These are phyloP conservation scores for Verticillium zaregamsianum DNA, from an alignment of 2,329 filamentous ascomycete species.

Conservation along the genomic window DNA sequence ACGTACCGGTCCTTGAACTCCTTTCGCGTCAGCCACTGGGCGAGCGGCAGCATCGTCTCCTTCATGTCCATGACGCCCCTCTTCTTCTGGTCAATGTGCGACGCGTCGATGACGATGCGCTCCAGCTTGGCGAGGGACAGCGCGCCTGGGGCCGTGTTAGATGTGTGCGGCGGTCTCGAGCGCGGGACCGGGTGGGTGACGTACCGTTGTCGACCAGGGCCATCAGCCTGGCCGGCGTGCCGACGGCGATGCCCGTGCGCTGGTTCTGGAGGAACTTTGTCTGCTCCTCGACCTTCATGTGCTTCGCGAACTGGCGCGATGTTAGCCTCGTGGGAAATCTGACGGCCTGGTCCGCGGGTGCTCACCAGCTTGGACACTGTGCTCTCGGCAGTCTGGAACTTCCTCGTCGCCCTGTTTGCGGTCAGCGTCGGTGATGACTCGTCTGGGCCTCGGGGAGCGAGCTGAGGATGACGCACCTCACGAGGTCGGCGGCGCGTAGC, in stretches of 20 bases:
- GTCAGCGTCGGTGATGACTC: neutral
- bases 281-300: slow-evolving; percentile 91
- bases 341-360: neutral
- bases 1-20: slow-evolving; percentile 70
- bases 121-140: slow-evolving; percentile 68
- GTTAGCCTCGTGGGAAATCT: neutral
- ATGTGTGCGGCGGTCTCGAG: neutral
- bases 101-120: slow-evolving; percentile 83
- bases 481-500: slow-evolving; percentile 79
- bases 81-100: slow-evolving; percentile 93
- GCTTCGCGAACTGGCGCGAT: slow-evolving; percentile 72
- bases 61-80: slow-evolving; percentile 92
- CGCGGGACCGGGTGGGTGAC: slow-evolving; percentile 16
- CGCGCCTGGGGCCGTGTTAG: slow-evolving; percentile 41
- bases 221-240: slow-evolving; percentile 77
- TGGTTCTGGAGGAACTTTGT: slow-evolving; percentile 66
- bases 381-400: slow-evolving; percentile 74
- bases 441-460: neutral
- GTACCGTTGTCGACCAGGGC: slow-evolving; percentile 79
- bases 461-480: slow-evolving; percentile 50
- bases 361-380: slow-evolving; percentile 75
- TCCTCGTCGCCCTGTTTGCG: slow-evolving; percentile 58
- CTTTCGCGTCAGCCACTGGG: slow-evolving; percentile 65
- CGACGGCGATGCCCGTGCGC: slow-evolving; percentile 81
- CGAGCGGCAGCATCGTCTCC: slow-evolving; percentile 79